A percentile compares a stretch with the other conserved stretches of the same genome.
These are phyloP conservation scores for Backusella australiensis DNA, from an alignment of 192 early-diverging fungal genomes.

Conservation along the genomic window DNA sequence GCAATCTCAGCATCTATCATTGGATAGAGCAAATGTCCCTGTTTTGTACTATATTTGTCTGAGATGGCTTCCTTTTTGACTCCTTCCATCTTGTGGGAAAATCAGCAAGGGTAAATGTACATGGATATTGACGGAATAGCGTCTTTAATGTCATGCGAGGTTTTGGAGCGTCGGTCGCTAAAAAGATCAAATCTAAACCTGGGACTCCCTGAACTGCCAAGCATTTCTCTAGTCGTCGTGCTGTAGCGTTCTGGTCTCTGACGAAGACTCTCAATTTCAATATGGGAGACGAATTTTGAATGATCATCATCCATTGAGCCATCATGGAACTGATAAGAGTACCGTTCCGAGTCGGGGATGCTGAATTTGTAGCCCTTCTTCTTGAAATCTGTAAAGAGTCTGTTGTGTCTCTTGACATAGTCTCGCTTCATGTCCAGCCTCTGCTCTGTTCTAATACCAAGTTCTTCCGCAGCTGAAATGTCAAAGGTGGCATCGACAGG, in stretches of 20 bases:
- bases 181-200: constrained; percentile 34
- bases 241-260: constrained; percentile 28
- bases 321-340: constrained; percentile 44
- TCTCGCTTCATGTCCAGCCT: constrained; percentile 22
- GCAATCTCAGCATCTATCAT: constrained; percentile 51
- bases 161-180: constrained; percentile 46
- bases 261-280: constrained; percentile 30
- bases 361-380: neutral
- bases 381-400: constrained; percentile 29
- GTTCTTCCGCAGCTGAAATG: constrained; percentile 1
- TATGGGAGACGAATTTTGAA: neutral
- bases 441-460: constrained; percentile 21
- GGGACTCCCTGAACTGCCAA: neutral
- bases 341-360: constrained; percentile 35
- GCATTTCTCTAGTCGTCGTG: neutral
- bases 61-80: constrained; percentile 18
- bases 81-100: constrained; percentile 30
- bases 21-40: constrained; percentile 32
- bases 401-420: constrained; percentile 36
- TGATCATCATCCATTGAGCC: neutral
- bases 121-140: constrained; percentile 46
- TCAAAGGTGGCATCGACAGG: constrained; percentile 22
- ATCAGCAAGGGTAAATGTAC: constrained; percentile 47
- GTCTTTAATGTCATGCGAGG: constrained; percentile 41
- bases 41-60: neutral